Evolutionary conservation across 371 early-diverging fungal species (phyloP).

Genomic region (Syncephalastrum sp.): DNA sequence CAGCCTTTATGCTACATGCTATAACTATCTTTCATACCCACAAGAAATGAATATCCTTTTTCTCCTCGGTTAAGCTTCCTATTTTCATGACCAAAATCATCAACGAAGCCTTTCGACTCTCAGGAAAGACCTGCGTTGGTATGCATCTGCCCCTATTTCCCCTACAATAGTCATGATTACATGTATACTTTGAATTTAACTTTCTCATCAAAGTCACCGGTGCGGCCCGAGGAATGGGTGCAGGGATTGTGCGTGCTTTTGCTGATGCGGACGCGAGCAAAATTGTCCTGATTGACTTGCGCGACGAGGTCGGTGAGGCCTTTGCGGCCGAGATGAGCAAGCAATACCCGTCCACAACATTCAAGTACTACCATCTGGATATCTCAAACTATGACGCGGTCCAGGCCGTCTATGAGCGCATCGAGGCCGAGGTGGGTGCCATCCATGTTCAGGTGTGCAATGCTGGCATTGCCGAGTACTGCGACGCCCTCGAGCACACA

Average conservation of each 20-base stretch:
- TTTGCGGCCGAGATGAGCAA: conserved; percentile 7
- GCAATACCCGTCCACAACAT: conserved; percentile 14
- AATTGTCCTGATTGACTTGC: conserved; percentile 23
- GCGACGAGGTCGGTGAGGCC: conserved; percentile 20
- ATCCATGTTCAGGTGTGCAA: conserved; percentile 30
- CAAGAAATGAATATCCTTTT: not conserved
- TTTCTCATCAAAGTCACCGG: conserved; percentile 20
- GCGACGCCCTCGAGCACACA: conserved; percentile 21
- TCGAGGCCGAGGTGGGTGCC: conserved; percentile 20
- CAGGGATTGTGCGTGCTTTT: conserved; percentile 25
- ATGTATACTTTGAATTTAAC: not conserved
- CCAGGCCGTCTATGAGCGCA: conserved; percentile 15
- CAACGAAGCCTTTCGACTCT: conserved; percentile 16
- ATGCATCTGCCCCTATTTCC: conserved; percentile 2
- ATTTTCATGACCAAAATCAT: not conserved
- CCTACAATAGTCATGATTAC: not conserved
- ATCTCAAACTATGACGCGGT: conserved; percentile 25
- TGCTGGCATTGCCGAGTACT: conserved; percentile 27
- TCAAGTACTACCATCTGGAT: conserved; percentile 25
- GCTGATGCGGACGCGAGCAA: conserved; percentile 20
- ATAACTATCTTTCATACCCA: conserved; percentile 7
- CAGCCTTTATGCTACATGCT: conserved; percentile 8
- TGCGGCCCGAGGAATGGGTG: conserved; percentile 31
- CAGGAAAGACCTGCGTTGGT: conserved; percentile 27
- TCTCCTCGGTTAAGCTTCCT: not conserved